A percentile compares a stretch with the other conserved stretches of the same genome.
These are phyloP conservation scores for Auricularia sp. DNA, from an alignment of 768 basidiomycete genomes.

Conservation along the genomic window DNA sequence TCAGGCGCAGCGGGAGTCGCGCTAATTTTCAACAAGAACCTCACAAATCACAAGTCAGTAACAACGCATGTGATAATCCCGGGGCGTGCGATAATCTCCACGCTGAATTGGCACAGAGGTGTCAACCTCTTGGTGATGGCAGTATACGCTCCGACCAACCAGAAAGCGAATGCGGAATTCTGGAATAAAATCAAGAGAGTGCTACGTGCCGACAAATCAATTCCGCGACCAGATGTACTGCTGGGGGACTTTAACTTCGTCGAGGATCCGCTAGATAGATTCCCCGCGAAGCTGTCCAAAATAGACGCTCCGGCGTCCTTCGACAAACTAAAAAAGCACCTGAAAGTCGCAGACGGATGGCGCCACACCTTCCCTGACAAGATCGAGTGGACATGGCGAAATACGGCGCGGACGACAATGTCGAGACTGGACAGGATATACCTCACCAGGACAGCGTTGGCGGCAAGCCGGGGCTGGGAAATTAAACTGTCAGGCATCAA, in stretches of 20 bases:
- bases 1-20: not conserved
- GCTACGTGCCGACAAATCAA: not conserved
- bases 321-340: not conserved
- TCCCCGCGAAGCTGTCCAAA: constrained; percentile 3
- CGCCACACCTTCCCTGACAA: not conserved
- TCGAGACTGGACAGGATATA: not conserved
- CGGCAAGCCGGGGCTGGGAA: not conserved
- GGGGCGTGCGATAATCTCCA: not conserved
- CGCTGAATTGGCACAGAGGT: not conserved
- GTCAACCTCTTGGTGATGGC: not conserved
- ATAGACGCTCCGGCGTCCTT: not conserved
- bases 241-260: constrained; percentile 15
- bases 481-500: not conserved
- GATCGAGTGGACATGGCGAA: not conserved
- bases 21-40: not conserved
- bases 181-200: not conserved
- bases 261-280: constrained; percentile 11
- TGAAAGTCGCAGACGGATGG: not conserved
- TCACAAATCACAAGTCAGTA: not conserved
- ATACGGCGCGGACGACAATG: not conserved
- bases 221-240: constrained; percentile 9
- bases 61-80: not conserved
- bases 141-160: not conserved
- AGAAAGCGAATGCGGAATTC: not conserved
- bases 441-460: not conserved